phyloP scores from a whole-genome alignment of 768 basidiomycete genomes.

The Agaricus blazei region DNA sequence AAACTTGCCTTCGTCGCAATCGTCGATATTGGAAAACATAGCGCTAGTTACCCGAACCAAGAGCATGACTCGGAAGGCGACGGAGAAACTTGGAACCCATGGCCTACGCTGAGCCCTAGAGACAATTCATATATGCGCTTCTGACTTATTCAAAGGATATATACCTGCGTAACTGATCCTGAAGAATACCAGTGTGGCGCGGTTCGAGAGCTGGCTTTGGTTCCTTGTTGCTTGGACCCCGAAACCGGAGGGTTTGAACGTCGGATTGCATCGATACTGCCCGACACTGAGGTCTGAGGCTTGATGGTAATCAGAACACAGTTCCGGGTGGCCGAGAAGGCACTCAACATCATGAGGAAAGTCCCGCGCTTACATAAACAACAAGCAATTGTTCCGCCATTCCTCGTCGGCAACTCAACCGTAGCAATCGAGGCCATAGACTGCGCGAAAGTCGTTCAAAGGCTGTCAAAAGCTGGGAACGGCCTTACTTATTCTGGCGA shows the following conservation, averaged over 20 bases:
- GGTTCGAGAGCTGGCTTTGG: slow-evolving; percentile 25
- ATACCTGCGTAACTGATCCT: slow-evolving; percentile 76
- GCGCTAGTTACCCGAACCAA: slow-evolving; percentile 77
- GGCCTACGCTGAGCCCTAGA: slow-evolving; percentile 65
- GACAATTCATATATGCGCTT: slow-evolving; percentile 11
- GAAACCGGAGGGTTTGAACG: slow-evolving; percentile 45
- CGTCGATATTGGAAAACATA: slow-evolving; percentile 93
- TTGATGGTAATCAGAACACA: neutral
- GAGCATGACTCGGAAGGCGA: slow-evolving; percentile 80
- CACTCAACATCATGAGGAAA: no score
- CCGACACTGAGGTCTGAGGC: neutral
- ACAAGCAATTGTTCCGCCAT: neutral
- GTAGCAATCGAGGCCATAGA: neutral
- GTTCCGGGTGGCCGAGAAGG: neutral
- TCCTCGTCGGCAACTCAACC: neutral
- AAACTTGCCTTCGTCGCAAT: slow-evolving; percentile 89
- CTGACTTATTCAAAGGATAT: neutral
- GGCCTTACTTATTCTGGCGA: neutral
- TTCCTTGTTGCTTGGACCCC: slow-evolving; percentile 30
- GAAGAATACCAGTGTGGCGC: slow-evolving; percentile 45
- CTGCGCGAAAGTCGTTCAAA: neutral
- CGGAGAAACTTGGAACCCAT: slow-evolving; percentile 81
- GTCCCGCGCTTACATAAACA: slow-evolving; percentile 3
- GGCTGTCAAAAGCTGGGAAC: neutral
- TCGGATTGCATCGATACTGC: slow-evolving; percentile 23